These are phyloP conservation scores for Metschnikowia noctiluminum DNA, from an alignment of 805 yeast species.

Conservation along the genomic window DNA sequence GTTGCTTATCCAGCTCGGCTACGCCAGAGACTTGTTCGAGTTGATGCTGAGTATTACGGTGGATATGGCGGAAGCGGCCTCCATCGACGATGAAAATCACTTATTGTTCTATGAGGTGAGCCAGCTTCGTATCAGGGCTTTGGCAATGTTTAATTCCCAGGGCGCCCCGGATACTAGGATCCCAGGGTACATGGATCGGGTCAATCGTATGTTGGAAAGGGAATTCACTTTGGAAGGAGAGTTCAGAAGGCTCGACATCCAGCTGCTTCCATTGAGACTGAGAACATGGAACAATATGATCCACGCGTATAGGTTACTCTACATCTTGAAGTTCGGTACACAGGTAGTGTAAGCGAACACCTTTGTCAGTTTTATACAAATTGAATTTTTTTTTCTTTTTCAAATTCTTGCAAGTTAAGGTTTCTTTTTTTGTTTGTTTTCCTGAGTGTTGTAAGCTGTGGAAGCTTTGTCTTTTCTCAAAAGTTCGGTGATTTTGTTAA, in stretches of 20 bases:
- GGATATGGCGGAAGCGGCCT: neutral
- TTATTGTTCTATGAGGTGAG: neutral
- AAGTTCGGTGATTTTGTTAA: no score
- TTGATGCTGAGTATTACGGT: neutral
- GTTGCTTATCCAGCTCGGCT: neutral
- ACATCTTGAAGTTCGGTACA: constrained; percentile 52
- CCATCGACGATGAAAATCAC: neutral
- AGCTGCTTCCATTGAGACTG: constrained; percentile 9
- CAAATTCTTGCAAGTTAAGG: no score
- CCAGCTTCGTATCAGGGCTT: neutral
- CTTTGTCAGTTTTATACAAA: neutral
- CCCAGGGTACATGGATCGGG: neutral
- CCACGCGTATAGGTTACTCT: constrained; percentile 15
- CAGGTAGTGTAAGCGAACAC: neutral
- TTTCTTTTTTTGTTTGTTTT: no score
- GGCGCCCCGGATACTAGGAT: neutral
- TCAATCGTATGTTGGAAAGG: neutral
- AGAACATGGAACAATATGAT: constrained; percentile 1
- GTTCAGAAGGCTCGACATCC: constrained; percentile 7
- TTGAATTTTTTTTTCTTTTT: no score
- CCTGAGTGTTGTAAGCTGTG: no score
- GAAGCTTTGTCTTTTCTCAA: no score
- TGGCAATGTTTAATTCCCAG: neutral
- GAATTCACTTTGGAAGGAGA: neutral
- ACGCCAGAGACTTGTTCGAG: neutral